phyloP scores from a whole-genome alignment of 495 filamentous ascomycete species.

The Xylaria castorea region DNA sequence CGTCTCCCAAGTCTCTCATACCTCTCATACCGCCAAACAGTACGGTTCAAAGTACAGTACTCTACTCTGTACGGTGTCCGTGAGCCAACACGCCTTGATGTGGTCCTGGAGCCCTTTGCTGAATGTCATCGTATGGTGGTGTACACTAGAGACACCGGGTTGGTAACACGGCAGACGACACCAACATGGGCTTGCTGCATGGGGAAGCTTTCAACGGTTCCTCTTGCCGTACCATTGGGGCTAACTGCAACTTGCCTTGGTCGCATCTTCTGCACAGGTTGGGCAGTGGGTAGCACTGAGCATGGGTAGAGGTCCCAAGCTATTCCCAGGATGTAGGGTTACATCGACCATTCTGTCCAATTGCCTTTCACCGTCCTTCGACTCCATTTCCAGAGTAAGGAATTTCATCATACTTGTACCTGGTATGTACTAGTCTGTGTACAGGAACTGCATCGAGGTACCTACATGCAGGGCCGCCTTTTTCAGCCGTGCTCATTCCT shows the following conservation, averaged over 20 bases:
- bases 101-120: not conserved
- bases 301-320: not conserved
- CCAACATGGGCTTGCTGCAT: not conserved
- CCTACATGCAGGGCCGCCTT: slow-evolving; percentile 23
- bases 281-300: slow-evolving; percentile 5
- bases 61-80: not conserved
- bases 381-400: slow-evolving; percentile 22
- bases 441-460: slow-evolving; percentile 17
- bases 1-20: not conserved
- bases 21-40: not conserved
- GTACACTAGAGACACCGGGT: not conserved
- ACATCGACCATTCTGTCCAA: slow-evolving; percentile 21
- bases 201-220: slow-evolving; percentile 23
- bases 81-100: not conserved
- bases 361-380: slow-evolving; percentile 2
- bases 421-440: slow-evolving; percentile 11
- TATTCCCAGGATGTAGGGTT: slow-evolving; percentile 4
- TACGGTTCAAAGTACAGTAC: not conserved
- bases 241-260: slow-evolving; percentile 12
- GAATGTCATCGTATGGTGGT: not conserved
- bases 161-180: slow-evolving; percentile 9
- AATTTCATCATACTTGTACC: slow-evolving; percentile 21
- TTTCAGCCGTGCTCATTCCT: slow-evolving; percentile 27
- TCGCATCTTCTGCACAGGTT: slow-evolving; percentile 24
- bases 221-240: slow-evolving; percentile 12